These are phyloP conservation scores for Poronia punctata DNA, from an alignment of 495 filamentous ascomycete genomes.

Conservation along the genomic window DNA sequence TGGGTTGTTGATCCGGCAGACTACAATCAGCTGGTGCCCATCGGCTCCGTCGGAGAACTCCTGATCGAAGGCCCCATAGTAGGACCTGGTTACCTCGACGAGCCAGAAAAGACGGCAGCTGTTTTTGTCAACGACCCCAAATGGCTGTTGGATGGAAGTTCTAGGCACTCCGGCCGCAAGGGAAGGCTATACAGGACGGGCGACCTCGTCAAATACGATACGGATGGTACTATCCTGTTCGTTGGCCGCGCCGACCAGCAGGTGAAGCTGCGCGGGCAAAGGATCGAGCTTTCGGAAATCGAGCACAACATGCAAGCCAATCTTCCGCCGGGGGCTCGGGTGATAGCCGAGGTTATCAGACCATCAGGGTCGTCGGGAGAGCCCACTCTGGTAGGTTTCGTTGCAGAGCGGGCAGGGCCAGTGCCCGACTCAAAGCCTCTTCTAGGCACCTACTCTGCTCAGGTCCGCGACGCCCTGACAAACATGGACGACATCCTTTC, in stretches of 20 bases:
- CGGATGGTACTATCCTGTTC: slow-evolving; percentile 53
- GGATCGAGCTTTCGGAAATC: slow-evolving; percentile 60
- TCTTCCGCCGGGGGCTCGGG: slow-evolving; percentile 25
- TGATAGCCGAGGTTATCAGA: slow-evolving; percentile 39
- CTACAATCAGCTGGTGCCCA: slow-evolving; percentile 44
- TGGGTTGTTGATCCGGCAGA: slow-evolving; percentile 56
- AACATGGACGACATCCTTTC: slow-evolving; percentile 28
- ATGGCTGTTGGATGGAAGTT: slow-evolving; percentile 41
- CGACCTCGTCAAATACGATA: slow-evolving; percentile 54
- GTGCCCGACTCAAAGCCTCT: slow-evolving; percentile 15
- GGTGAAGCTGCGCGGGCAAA: slow-evolving; percentile 59
- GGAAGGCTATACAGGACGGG: slow-evolving; percentile 63
- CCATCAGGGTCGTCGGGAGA: slow-evolving; percentile 29
- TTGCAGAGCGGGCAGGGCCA: slow-evolving; percentile 22
- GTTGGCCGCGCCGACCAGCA: slow-evolving; percentile 58
- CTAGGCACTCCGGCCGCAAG: slow-evolving; percentile 28
- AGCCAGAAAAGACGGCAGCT: slow-evolving; percentile 34
- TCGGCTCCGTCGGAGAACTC: slow-evolving; percentile 56
- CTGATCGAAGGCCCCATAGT: slow-evolving; percentile 55
- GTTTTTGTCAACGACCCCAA: slow-evolving; percentile 44
- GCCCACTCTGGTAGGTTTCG: slow-evolving; percentile 35
- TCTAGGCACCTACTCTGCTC: slow-evolving; percentile 20
- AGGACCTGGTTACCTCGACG: slow-evolving; percentile 42
- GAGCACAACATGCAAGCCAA: slow-evolving; percentile 47
- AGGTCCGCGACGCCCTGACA: slow-evolving; percentile 21